Base-by-base conservation (phyloP, 176 grass and related monocot genomes). In the Thalia dealbata region DNA sequence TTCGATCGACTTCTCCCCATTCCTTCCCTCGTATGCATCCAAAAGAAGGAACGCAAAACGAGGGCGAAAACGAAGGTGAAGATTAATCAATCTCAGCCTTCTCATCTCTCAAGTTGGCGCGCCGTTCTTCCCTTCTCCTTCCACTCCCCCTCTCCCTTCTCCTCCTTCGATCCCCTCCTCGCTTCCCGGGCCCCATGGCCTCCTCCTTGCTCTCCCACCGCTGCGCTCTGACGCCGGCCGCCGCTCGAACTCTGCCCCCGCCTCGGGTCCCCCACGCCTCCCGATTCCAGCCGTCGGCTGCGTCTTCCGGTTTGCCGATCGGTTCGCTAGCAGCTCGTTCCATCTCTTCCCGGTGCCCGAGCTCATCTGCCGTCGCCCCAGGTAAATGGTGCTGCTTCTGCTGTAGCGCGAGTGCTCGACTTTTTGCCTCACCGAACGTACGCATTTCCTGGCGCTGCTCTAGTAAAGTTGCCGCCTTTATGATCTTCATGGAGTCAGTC, bases 171-270 rank as follows among this genome's bases (percentile, higher is more conserved):
- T 48, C 11, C 45, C 11, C 45, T 48, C 45, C 52, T 56, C 18
- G 5, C 19, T 9, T 19, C 7, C 54, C 21, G 4, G 38, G 10
- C 45, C 45, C 11, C 6, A 48, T 48, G 45, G 45, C 45, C 6
- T 48, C 45, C 6, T 48, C 24, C 42, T 41, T 50, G 3, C 22
- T 21, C 45, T 51, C 6, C 45, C 5, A 48, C 11, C 69, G 11
- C 19, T 10, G 45, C 1, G 22, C 4, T 32, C 14, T 59, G 71
- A 7, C 52, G 1, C 10, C 71, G 71, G 52, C 29, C 7, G 29
- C 71, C 10, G 51, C 52, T 38, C 71, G 71, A 16, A 18, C 54
- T 73, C 30, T 73, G 19, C 71, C 71, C 11, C 45, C 45, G 45
- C 29, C 59, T 52, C 71, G 52, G 10, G 11, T 18, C 1, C 10